Conservation (phyloP, 1,284 basidiomycete species). For the Amylostereum areolatum region DNA sequence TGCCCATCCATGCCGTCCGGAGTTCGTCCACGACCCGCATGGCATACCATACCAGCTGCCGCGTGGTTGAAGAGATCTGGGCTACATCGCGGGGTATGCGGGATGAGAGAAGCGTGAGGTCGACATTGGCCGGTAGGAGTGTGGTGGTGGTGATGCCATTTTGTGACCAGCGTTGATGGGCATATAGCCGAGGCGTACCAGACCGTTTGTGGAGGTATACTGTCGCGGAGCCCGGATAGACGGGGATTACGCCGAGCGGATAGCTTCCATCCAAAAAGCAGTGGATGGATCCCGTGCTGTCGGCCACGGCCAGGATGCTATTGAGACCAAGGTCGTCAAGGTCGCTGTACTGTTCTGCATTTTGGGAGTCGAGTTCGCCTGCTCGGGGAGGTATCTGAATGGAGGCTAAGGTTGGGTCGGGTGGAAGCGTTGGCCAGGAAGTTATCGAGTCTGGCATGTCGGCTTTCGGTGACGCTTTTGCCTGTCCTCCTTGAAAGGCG, state of each 20-base stretch:
- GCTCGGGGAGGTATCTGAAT: conserved; percentile 34
- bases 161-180: conserved; percentile 27
- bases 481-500: conserved; percentile 65
- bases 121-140: conserved; percentile 41
- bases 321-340: conserved; percentile 50
- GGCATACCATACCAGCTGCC: conserved; percentile 65
- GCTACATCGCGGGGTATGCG: conserved; percentile 62
- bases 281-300: conserved; percentile 50
- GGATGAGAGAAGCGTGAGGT: conserved; percentile 52
- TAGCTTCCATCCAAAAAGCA: conserved; percentile 77
- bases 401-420: conserved; percentile 51
- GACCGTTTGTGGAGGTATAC: conserved; percentile 48
- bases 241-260: conserved; percentile 57
- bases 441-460: conserved; percentile 50
- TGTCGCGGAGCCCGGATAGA: conserved; percentile 32
- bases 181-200: conserved; percentile 38
- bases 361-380: conserved; percentile 28
- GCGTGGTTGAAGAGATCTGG: conserved; percentile 59
- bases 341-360: conserved; percentile 38
- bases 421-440: conserved; percentile 60
- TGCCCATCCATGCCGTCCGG: conserved; percentile 65
- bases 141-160: conserved; percentile 13
- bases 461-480: conserved; percentile 35
- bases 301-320: conserved; percentile 57
- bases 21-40: conserved; percentile 68